Evolutionary conservation across 2,329 filamentous ascomycete genomes (phyloP), one percentile per base, ranked within the genome.

Genomic region (Nemania abortiva): DNA sequence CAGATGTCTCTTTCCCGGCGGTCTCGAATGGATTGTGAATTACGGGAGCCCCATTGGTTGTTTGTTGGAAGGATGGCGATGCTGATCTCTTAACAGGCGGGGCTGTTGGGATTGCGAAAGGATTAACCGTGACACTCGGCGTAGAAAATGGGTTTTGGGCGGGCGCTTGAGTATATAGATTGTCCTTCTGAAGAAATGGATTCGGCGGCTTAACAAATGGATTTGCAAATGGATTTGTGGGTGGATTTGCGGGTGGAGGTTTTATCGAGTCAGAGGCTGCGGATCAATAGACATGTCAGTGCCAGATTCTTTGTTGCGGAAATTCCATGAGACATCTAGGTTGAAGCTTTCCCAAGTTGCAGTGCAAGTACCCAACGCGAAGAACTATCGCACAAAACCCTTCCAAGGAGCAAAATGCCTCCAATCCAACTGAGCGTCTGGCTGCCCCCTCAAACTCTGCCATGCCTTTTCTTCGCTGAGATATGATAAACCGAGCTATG

Each of bases 161-260:
- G 10, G 66, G 42, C 10, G 57, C 37, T 50, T 66, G 69, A n/a
- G 57, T 34, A 15, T 59, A 62, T 56, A 29, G 37, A 13, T 55
- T 64, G 42, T 66, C 69, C 18, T 45, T 53, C 18, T 60, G 58
- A 52, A 66, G 60, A 52, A 76, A 75, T 9, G 74, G 74, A 52
- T 76, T 76, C n/a, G 53, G 49, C 4, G 72, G 68, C 61, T 69
- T 63, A 37, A 66, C 68, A 63, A 77, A 77, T 2, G 75, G 74
- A 45, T 76, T 76, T n/a, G n/a, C 49, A 37, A n/a, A n/a, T n/a
- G n/a, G n/a, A n/a, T n/a, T n/a, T n/a, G n/a, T n/a, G n/a, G n/a
- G n/a, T 2, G 75, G 74, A 45, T 76, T 76, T n/a, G n/a, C 49
- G 31, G 65, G 55, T 50, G 70, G 59, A 22, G 72, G 39, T 6